These are phyloP conservation scores for Collybia mongolica DNA, from an alignment of 768 basidiomycete species.

Conservation along the genomic window DNA sequence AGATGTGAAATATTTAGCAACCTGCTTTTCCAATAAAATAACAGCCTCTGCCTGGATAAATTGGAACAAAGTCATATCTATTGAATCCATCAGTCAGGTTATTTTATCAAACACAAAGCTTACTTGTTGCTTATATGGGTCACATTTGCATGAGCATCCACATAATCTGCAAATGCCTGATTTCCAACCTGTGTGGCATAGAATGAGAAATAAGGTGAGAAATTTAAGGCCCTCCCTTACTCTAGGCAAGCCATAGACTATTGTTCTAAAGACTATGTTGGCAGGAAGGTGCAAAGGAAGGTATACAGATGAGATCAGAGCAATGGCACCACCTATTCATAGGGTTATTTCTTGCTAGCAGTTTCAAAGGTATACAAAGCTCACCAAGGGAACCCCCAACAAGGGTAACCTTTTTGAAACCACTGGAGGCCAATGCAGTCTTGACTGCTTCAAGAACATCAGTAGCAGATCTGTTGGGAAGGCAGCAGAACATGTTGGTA, in stretches of 20 bases:
- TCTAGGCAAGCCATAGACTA: conserved; percentile 22
- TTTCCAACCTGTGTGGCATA: conserved; percentile 41
- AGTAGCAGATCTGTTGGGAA: too few relatives aligned
- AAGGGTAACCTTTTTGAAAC: too few relatives aligned
- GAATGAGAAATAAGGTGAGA: not conserved
- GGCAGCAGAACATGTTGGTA: too few relatives aligned
- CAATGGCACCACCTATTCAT: conserved; percentile 17
- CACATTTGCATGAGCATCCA: conserved; percentile 43
- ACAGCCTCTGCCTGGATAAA: conserved; percentile 29
- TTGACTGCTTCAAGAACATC: too few relatives aligned
- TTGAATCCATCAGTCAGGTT: not conserved
- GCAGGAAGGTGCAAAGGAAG: conserved; percentile 20
- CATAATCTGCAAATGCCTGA: conserved; percentile 56
- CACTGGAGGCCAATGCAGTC: too few relatives aligned
- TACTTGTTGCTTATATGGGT: conserved; percentile 51
- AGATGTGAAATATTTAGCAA: conserved; percentile 14
- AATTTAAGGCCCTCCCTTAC: conserved; percentile 2
- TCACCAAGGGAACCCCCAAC: too few relatives aligned
- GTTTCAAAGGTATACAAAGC: too few relatives aligned
- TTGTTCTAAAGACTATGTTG: conserved; percentile 15
- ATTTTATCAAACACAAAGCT: not conserved
- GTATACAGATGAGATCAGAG: conserved; percentile 24
- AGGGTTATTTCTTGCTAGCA: not conserved
- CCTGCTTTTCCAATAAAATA: too few relatives aligned
- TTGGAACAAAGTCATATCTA: conserved; percentile 39